These are phyloP conservation scores for Zygosaccharomyces pseudobailii DNA, from an alignment of 1,139 yeast genomes.

Conservation along the genomic window DNA sequence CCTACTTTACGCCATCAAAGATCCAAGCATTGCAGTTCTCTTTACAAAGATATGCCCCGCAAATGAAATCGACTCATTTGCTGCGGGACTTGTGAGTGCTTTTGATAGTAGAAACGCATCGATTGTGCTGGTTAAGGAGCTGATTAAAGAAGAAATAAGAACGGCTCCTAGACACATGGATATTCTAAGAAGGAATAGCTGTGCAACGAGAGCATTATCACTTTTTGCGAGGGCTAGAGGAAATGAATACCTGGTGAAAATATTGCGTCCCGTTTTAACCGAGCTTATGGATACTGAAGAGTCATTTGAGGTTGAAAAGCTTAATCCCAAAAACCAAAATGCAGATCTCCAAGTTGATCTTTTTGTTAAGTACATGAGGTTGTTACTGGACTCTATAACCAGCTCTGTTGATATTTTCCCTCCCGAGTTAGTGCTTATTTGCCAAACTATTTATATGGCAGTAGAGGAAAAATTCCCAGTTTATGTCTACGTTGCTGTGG, in stretches of 20 bases:
- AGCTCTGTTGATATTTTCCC: conserved; percentile 59
- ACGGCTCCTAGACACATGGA: conserved; percentile 62
- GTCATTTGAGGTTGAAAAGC: conserved; percentile 64
- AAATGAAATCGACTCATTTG: conserved; percentile 66
- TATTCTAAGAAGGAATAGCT: conserved; percentile 73
- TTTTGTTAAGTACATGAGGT: conserved; percentile 54
- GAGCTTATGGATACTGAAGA: conserved; percentile 50
- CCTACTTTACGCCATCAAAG: conserved; percentile 19
- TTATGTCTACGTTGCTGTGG: conserved; percentile 63
- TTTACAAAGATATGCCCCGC: conserved; percentile 50
- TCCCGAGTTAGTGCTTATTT: conserved; percentile 64
- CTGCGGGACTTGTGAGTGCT: conserved; percentile 63
- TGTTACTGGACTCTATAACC: conserved; percentile 58
- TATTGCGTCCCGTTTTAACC: conserved; percentile 51
- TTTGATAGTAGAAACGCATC: conserved; percentile 52
- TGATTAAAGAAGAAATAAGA: conserved; percentile 59
- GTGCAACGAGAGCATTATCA: conserved; percentile 72
- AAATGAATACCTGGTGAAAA: conserved; percentile 46
- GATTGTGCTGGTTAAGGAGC: conserved; percentile 51
- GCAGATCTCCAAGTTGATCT: conserved; percentile 43
- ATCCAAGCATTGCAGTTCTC: conserved; percentile 36
- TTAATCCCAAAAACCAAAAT: conserved; percentile 37
- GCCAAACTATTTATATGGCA: conserved; percentile 62
- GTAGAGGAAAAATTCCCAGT: conserved; percentile 66
- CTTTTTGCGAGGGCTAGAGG: conserved; percentile 69